phyloP scores from a whole-genome alignment of 2,329 filamentous ascomycete species.

The Ampelomyces quisqualis region DNA sequence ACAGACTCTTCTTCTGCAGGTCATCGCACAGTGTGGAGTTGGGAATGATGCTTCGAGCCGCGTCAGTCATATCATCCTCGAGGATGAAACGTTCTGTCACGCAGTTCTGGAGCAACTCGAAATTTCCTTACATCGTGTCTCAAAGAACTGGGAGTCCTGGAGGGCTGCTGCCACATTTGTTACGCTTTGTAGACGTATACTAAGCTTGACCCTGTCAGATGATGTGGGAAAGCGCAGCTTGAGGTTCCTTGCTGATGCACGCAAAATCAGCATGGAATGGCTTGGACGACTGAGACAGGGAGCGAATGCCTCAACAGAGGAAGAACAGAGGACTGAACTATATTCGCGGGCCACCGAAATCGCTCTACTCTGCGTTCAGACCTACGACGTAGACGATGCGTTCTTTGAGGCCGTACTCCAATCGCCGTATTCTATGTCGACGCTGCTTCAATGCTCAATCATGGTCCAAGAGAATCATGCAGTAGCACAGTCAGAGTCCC shows the following conservation, averaged over 20 bases:
- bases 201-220: constrained; percentile 42
- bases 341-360: constrained; percentile 42
- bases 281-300: constrained; percentile 36
- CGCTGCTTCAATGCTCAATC: constrained; percentile 25
- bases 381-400: constrained; percentile 48
- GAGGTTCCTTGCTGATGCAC: constrained; percentile 32
- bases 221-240: constrained; percentile 31
- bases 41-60: constrained; percentile 23
- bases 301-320: constrained; percentile 18
- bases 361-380: constrained; percentile 47
- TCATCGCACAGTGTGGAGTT: constrained; percentile 52
- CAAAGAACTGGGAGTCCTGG: constrained; percentile 43
- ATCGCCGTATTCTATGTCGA: constrained; percentile 12
- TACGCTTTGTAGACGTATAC: constrained; percentile 46
- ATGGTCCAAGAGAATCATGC: constrained; percentile 19
- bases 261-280: constrained; percentile 48
- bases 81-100: constrained; percentile 37
- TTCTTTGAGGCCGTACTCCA: constrained; percentile 34
- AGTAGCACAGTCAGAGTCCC: constrained; percentile 1
- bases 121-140: constrained; percentile 6
- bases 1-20: constrained; percentile 52
- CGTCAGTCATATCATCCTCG: constrained; percentile 42
- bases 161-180: constrained; percentile 46
- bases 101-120: constrained; percentile 20
- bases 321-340: constrained; percentile 36